Conservation (phyloP, 169 alveolate species). For the Plasmodium gonderi region DNA sequence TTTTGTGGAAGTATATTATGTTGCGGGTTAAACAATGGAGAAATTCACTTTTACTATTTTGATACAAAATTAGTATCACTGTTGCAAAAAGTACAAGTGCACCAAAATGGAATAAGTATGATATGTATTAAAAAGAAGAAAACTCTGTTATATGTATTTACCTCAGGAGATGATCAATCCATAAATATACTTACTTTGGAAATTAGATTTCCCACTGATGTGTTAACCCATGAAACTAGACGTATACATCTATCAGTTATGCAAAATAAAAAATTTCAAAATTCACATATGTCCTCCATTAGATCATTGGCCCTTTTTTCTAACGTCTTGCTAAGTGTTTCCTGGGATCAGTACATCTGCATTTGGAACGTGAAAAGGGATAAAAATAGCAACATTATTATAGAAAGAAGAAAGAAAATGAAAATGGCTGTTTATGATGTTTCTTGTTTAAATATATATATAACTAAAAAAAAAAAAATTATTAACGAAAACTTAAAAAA, state of each 20-base stretch:
- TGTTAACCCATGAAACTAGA: not conserved
- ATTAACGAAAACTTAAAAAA: not conserved
- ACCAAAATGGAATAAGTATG: conserved; percentile 61
- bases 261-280: conserved; percentile 12
- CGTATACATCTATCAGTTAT: not conserved
- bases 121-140: conserved; percentile 28
- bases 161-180: conserved; percentile 70
- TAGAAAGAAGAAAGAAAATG: not conserved
- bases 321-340: conserved; percentile 13
- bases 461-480: conserved; percentile 5
- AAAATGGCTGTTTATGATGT: conserved; percentile 71
- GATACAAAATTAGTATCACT: not conserved
- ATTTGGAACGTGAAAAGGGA: conserved; percentile 28
- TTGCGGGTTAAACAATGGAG: conserved; percentile 52
- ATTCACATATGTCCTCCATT: conserved; percentile 57
- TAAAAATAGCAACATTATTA: not conserved
- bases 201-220: not conserved
- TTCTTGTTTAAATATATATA: conserved; percentile 29
- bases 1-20: conserved; percentile 1
- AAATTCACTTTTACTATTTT: conserved; percentile 12
- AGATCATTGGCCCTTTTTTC: conserved; percentile 29
- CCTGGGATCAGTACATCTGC: conserved; percentile 66
- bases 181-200: conserved; percentile 30
- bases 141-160: conserved; percentile 4
- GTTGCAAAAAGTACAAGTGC: conserved; percentile 18